Evolutionary conservation across 495 filamentous ascomycete genomes (phyloP).

Genomic region (Oleoguttula mirabilis): DNA sequence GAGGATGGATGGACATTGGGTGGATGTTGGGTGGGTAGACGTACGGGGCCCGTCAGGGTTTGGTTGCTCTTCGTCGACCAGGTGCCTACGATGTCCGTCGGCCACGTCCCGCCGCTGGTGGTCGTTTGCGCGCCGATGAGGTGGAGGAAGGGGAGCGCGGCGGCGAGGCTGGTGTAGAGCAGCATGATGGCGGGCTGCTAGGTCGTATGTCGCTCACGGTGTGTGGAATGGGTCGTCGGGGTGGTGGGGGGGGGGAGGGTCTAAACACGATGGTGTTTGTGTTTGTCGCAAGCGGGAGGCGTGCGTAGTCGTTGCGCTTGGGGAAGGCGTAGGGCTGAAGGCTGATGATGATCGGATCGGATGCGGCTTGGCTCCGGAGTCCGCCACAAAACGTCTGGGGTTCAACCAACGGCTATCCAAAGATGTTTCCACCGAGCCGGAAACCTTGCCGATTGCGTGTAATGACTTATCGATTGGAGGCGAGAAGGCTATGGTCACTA

Average conservation of each 20-base stretch:
- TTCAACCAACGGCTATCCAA: no score
- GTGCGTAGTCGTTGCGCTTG: not conserved
- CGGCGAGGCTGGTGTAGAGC: slow-evolving; percentile 16
- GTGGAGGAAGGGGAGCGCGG: slow-evolving; percentile 4
- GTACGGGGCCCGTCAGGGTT: slow-evolving; percentile 57
- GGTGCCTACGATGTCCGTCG: slow-evolving; percentile 48
- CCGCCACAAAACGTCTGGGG: no score
- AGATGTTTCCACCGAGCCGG: no score
- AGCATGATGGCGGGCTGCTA: slow-evolving; percentile 11
- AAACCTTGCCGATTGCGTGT: no score
- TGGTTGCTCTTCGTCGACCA: slow-evolving; percentile 66
- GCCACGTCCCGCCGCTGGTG: not conserved
- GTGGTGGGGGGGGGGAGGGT: not conserved
- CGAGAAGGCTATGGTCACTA: no score
- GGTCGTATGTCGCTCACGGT: no score
- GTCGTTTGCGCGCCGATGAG: slow-evolving; percentile 4
- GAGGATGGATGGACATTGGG: no score
- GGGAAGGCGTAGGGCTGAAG: not conserved
- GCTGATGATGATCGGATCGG: no score
- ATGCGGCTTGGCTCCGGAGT: no score
- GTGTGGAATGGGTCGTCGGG: not conserved
- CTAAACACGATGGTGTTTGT: no score
- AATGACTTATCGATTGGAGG: no score
- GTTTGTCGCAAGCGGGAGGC: no score
- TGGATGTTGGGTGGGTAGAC: not conserved